Conservation (phyloP, 2,329 filamentous ascomycete genomes). For the Fusarium continuum region DNA sequence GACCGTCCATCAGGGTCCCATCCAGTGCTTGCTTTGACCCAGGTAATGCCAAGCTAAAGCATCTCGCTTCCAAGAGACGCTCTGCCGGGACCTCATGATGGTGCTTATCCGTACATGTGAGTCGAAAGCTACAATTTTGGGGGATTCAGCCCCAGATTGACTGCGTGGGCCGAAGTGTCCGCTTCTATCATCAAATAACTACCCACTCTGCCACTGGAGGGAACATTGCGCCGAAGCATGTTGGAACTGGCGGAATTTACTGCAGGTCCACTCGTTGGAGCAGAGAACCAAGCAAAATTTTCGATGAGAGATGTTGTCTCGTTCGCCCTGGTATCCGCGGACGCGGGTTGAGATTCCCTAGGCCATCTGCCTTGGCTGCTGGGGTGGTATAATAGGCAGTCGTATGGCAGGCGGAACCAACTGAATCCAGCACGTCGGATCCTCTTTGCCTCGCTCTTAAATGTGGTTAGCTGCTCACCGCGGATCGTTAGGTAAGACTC, state of each 20-base stretch:
- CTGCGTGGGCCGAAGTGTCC: conserved; percentile 22
- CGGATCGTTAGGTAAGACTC: conserved; percentile 34
- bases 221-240: conserved; percentile 4
- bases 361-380: conserved; percentile 32
- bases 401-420: conserved; percentile 32
- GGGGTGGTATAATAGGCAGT: conserved; percentile 33
- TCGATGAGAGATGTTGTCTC: conserved; percentile 10
- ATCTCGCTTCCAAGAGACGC: conserved; percentile 39
- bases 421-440: conserved; percentile 40
- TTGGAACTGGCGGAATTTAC: background rate
- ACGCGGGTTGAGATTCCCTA: conserved; percentile 36
- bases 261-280: background rate
- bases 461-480: conserved; percentile 35
- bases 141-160: conserved; percentile 28
- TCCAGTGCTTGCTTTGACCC: conserved; percentile 22
- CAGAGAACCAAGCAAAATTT: background rate
- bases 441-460: conserved; percentile 30
- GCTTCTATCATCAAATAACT: conserved; percentile 11
- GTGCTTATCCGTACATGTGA: conserved; percentile 21
- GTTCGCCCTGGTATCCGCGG: conserved; percentile 26
- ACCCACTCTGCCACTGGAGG: conserved; percentile 4
- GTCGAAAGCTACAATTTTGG: conserved; percentile 30
- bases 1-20: conserved; percentile 42
- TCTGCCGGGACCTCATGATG: conserved; percentile 41
- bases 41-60: conserved; percentile 40